A percentile compares a stretch with the other conserved stretches of the same genome.
Conservation (phyloP, 352 stramenopile genomes). For the Poterioochromonas sp. region DNA sequence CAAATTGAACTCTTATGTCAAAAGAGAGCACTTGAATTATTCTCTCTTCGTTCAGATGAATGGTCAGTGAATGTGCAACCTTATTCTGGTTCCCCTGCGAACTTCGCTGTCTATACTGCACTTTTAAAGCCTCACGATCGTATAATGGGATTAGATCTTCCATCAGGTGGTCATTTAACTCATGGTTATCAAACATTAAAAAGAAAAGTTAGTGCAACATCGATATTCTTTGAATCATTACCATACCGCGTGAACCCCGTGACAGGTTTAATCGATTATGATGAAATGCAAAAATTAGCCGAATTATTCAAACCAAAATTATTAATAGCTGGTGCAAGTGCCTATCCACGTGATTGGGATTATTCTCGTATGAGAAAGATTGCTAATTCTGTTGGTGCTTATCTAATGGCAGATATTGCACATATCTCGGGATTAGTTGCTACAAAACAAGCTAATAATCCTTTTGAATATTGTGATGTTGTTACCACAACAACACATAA, state of each 20-base stretch:
- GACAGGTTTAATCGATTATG: constrained; percentile 95
- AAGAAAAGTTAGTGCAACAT: constrained; percentile 85
- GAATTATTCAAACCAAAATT: constrained; percentile 92
- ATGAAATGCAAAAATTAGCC: constrained; percentile 80
- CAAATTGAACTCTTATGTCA: constrained; percentile 89
- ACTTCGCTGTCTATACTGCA: constrained; percentile 98
- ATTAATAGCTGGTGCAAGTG: constrained; percentile 88
- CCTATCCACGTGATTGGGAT: constrained; percentile 85
- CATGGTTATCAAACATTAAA: constrained; percentile 85
- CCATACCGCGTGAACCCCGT: constrained; percentile 83
- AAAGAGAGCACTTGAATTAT: constrained; percentile 69
- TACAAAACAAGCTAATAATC: constrained; percentile 77
- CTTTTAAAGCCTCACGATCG: constrained; percentile 92
- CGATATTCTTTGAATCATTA: constrained; percentile 97
- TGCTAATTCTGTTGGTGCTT: constrained; percentile 85
- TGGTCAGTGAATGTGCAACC: constrained; percentile 76
- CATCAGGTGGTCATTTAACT: constrained; percentile 94
- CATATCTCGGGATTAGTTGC: constrained; percentile 96
- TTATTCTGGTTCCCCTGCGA: constrained; percentile 88
- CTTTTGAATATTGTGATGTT: constrained; percentile 95
- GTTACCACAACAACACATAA: constrained; percentile 99
- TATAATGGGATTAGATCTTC: constrained; percentile 99
- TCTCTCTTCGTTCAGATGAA: neutral
- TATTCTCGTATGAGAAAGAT: constrained; percentile 88
- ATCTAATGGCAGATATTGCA: constrained; percentile 98